Conservation (phyloP, 805 yeast genomes). For the Pichia heedii region DNA sequence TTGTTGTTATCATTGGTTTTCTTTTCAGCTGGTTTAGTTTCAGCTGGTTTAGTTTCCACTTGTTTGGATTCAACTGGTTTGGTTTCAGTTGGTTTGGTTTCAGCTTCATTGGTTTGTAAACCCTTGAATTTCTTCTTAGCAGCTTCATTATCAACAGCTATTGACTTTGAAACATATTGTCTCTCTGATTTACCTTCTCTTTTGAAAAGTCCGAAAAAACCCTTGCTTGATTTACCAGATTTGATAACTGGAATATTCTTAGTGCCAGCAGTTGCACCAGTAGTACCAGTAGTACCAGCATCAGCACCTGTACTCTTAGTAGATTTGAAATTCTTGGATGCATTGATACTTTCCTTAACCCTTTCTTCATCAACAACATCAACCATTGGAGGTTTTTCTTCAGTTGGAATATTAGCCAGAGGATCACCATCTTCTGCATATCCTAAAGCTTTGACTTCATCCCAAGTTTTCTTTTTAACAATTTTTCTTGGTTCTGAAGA, state of each 20-base stretch:
- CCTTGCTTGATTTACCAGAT: conserved; percentile 5
- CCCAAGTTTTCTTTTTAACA: conserved; percentile 23
- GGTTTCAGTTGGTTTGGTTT: conserved; percentile 21
- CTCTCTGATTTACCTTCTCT: background rate
- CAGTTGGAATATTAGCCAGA: conserved; percentile 29
- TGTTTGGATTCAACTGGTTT: background rate
- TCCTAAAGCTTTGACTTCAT: conserved; percentile 19
- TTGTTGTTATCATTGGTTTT: background rate
- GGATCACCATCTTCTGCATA: conserved; percentile 29
- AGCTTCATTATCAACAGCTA: conserved; percentile 1
- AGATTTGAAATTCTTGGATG: background rate
- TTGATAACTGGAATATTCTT: conserved; percentile 6
- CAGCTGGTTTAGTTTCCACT: conserved; percentile 3
- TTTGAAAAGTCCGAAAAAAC: conserved; percentile 9
- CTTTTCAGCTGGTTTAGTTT: background rate
- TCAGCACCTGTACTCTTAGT: background rate
- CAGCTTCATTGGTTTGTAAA: conserved; percentile 18
- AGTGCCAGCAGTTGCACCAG: conserved; percentile 7
- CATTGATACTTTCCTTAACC: conserved; percentile 9
- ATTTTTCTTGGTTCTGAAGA: conserved; percentile 1
- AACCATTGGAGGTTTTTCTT: conserved; percentile 31
- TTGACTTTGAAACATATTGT: background rate
- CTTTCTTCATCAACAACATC: conserved; percentile 19
- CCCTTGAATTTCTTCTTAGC: conserved; percentile 12
- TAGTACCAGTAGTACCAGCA: background rate